Percentiles rank a stretch among this genome's conserved stretches.
Conservation (phyloP, 225 moss, liverwort and hornwort species). For the Sphagnum tenellum region DNA sequence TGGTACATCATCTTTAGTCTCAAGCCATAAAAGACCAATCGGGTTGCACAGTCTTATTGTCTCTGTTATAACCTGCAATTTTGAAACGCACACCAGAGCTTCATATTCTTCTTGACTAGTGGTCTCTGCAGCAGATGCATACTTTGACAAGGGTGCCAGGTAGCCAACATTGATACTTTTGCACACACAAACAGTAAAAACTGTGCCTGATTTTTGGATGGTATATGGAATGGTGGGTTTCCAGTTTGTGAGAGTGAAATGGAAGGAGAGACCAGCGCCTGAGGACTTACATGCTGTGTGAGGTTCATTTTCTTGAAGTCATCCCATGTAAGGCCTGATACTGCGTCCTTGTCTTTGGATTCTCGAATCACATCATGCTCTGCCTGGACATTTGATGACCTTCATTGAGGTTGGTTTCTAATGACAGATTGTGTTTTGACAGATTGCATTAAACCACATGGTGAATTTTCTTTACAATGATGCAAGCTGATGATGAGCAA, state of each 20-base stretch:
- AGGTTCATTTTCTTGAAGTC: conserved; percentile 26
- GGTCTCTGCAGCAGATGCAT: no score
- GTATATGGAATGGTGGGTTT: no score
- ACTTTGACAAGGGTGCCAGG: no score
- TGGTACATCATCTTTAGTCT: conserved; percentile 15
- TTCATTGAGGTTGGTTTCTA: no score
- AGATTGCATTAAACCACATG: background rate
- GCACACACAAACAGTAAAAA: background rate
- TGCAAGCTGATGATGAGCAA: background rate
- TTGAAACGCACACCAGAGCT: no score
- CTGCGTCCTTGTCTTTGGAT: conserved; percentile 12
- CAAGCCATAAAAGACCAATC: conserved; percentile 20
- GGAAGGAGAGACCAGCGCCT: background rate
- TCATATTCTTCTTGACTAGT: background rate
- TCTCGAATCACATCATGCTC: conserved; percentile 17
- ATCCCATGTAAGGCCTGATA: conserved; percentile 15
- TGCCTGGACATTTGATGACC: background rate
- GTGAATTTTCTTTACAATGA: background rate
- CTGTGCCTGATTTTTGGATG: no score
- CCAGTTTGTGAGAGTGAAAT: no score
- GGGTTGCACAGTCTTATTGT: conserved; percentile 22
- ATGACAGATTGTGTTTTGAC: background rate
- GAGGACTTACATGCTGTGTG: conserved; percentile 13
- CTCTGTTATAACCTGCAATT: conserved; percentile 21
- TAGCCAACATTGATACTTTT: no score